Evolutionary conservation across 1,284 basidiomycete genomes (phyloP), one percentile per base, ranked within the genome.

Genomic region (Leccinum subrobustum): DNA sequence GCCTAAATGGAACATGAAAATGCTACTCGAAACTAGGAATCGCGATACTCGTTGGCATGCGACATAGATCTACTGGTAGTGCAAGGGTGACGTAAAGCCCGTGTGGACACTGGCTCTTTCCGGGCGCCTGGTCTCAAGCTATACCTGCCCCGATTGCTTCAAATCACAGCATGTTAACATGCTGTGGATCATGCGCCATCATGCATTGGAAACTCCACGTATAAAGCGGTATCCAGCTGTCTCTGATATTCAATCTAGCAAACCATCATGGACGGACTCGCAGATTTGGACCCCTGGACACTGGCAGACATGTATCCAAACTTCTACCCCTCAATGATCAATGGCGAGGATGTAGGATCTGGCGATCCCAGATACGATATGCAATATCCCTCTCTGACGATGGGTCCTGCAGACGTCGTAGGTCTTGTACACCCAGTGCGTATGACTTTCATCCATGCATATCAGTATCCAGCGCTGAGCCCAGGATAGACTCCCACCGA

Each of bases 111-210:
- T 42, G 39, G 47, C 14, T 27, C 31, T 56, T 39, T 51, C 35
- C 16, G 25, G 39, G 59, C 54, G 61, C 54, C 33, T 25, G 42
- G n/a, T 20, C 37, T 2, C 42, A 31, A 23, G 33, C 31, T 52
- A 52, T 55, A 29, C 35, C 35, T 44, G 54, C 58, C 18, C 23
- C 27, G 18, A 42, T 44, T 23, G 51, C 48, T 39, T 52, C 53
- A 31, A 31, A 8, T 56, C 54, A 73, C 72, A 72, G 69, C 66
- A 71, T 4, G 11, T 7, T 44, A 44, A 63, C 0, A 58, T 74
- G 69, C 70, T 71, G 72, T 74, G 50, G 39, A 60, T 53, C 11
- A 29, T 50, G 7, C 31, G 33, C 31, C 48, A 12, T 1, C 60
- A 27, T 54, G 44, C 7, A 29, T 18, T 35, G 47, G 57, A 33